A percentile compares a stretch with the other conserved stretches of the same genome.
Conservation (phyloP, 768 basidiomycete species). For the Leccinum subtestaceum region DNA sequence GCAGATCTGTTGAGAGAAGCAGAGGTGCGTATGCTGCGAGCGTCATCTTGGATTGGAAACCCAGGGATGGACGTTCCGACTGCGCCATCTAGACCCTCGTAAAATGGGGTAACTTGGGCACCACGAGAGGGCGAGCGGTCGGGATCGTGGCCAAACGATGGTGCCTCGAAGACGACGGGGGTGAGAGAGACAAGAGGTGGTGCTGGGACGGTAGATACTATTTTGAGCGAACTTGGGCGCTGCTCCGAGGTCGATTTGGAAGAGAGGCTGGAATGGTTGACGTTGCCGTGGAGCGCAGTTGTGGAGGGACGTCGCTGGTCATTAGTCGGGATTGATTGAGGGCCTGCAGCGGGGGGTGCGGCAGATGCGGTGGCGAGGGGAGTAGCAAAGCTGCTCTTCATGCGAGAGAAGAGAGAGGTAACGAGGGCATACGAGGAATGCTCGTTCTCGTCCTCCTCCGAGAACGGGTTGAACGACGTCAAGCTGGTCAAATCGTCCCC, state of each 20-base stretch:
- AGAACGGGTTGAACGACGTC: constrained; percentile 88
- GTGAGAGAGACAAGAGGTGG: constrained; percentile 85
- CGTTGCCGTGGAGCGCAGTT: constrained; percentile 39
- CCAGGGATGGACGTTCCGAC: constrained; percentile 85
- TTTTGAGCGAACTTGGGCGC: constrained; percentile 55
- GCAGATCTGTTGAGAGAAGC: constrained; percentile 69
- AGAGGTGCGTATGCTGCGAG: constrained; percentile 78
- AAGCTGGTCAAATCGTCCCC: constrained; percentile 65
- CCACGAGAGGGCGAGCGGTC: constrained; percentile 57
- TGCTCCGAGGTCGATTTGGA: constrained; percentile 49
- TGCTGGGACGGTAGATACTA: constrained; percentile 54
- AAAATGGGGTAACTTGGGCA: constrained; percentile 47
- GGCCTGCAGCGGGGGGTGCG: constrained; percentile 33
- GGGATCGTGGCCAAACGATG: constrained; percentile 64
- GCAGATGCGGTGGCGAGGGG: constrained; percentile 56
- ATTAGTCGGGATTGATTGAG: constrained; percentile 29
- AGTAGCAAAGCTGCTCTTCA: constrained; percentile 75
- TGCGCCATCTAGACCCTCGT: constrained; percentile 54
- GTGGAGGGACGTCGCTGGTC: constrained; percentile 65
- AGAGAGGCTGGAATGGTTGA: constrained; percentile 45
- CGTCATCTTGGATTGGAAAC: constrained; percentile 89
- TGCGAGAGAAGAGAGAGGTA: constrained; percentile 73
- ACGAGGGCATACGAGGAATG: constrained; percentile 84
- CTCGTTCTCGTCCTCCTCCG: constrained; percentile 90
- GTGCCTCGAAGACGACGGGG: constrained; percentile 77